Evolutionary conservation across 257 asterid genomes (phyloP).

Genomic region (Plantago ovata): DNA sequence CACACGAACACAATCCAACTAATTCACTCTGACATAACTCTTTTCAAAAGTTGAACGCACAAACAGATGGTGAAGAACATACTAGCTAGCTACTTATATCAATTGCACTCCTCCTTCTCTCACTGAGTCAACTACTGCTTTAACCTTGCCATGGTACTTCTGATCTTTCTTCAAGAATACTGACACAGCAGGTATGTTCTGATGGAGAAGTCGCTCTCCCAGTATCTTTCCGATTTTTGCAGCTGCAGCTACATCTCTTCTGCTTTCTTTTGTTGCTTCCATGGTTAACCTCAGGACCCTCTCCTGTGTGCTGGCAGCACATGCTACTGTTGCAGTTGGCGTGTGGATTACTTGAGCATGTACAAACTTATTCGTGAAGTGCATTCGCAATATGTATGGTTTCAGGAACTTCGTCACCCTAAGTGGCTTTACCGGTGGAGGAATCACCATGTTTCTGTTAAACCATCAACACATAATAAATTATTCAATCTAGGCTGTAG

Average conservation of each 20-base stretch:
- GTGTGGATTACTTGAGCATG: conserved; percentile 80
- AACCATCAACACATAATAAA: not conserved
- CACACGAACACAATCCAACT: no score
- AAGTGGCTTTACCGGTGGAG: conserved; percentile 58
- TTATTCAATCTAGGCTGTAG: no score
- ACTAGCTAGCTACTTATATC: conserved; percentile 3
- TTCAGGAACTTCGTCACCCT: conserved; percentile 66
- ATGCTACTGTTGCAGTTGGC: conserved; percentile 83
- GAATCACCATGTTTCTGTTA: conserved; percentile 64
- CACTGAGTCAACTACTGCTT: conserved; percentile 64
- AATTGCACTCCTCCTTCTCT: conserved; percentile 1
- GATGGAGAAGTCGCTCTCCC: conserved; percentile 57
- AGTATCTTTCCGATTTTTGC: conserved; percentile 80
- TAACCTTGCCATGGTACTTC: conserved; percentile 78
- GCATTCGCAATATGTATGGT: conserved; percentile 78
- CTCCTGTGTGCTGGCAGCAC: conserved; percentile 88
- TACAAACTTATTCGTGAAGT: conserved; percentile 70
- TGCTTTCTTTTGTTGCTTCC: conserved; percentile 48
- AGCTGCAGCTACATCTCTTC: conserved; percentile 84
- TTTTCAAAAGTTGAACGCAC: no score
- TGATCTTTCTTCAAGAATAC: conserved; percentile 66
- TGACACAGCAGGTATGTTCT: conserved; percentile 67
- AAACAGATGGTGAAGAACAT: no score
- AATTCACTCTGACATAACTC: no score
- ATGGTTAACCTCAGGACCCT: conserved; percentile 63